Percentiles rank a stretch among this genome's conserved stretches.
phyloP scores from a whole-genome alignment of 2,329 filamentous ascomycete genomes.

The Diaporthe aspalathi region DNA sequence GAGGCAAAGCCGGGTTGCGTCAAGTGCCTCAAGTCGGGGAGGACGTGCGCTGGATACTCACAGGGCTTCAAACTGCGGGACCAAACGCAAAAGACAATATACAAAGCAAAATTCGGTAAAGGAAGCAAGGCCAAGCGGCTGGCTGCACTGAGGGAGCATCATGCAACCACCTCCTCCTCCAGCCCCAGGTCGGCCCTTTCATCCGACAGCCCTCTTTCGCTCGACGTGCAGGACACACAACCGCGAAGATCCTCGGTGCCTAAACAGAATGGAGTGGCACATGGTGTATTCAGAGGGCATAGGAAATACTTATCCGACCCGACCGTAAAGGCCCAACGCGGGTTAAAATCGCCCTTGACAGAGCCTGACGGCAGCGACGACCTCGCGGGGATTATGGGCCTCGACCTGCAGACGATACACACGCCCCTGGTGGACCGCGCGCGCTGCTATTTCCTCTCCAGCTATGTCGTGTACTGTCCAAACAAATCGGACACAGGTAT shows the following conservation, averaged over 20 bases:
- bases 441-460: constrained; percentile 33
- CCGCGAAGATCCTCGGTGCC: constrained; percentile 10
- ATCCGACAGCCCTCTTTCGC: not conserved
- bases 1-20: constrained; percentile 37
- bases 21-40: constrained; percentile 34
- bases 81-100: constrained; percentile 33
- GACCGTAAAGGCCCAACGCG: not conserved
- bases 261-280: not conserved
- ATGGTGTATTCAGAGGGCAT: not conserved
- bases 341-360: not conserved
- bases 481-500: constrained; percentile 10
- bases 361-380: not conserved
- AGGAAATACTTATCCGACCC: constrained; percentile 16
- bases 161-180: not conserved
- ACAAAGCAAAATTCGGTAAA: constrained; percentile 31
- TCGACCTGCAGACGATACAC: constrained; percentile 21
- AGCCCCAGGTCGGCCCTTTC: constrained; percentile 2
- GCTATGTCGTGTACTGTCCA: constrained; percentile 30
- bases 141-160: constrained; percentile 14
- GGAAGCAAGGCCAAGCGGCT: not conserved
- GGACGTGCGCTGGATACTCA: constrained; percentile 33
- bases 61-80: constrained; percentile 30
- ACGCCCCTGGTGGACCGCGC: constrained; percentile 31
- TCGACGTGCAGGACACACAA: not conserved
- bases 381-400: constrained; percentile 2